Evolutionary conservation across 2,329 filamentous ascomycete genomes (phyloP).

Genomic region (Ophiostoma triangulosporum): DNA sequence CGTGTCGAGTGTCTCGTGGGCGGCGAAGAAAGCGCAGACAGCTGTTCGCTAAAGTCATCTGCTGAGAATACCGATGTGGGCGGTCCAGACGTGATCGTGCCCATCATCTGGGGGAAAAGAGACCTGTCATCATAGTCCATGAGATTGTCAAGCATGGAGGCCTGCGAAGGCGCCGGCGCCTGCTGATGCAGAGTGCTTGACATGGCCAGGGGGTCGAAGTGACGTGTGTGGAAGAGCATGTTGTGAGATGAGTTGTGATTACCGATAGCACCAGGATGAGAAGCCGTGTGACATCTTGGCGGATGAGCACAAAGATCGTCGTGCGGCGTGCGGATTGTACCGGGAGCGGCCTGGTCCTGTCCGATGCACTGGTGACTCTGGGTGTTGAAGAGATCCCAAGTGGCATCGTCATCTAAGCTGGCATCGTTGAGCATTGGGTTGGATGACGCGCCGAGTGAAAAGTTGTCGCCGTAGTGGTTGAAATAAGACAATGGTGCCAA

Average conservation of each 20-base stretch:
- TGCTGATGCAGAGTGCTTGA: background rate
- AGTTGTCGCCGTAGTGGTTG: slow-evolving; percentile 5
- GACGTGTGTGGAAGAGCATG: slow-evolving; percentile 14
- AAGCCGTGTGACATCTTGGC: slow-evolving; percentile 10
- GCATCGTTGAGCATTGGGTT: slow-evolving; percentile 3
- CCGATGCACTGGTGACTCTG: slow-evolving; percentile 12
- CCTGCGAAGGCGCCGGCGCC: background rate
- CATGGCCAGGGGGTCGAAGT: slow-evolving; percentile 5
- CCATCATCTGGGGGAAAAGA: slow-evolving; percentile 3
- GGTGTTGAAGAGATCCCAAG: slow-evolving; percentile 11
- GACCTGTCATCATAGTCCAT: background rate
- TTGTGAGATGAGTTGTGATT: slow-evolving; percentile 6
- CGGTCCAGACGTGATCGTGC: background rate
- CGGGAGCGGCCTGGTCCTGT: slow-evolving; percentile 4
- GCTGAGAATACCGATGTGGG: background rate
- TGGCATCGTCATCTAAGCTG: slow-evolving; percentile 6
- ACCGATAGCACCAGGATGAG: slow-evolving; percentile 1
- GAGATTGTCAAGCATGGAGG: background rate
- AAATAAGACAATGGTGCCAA: slow-evolving; percentile 8
- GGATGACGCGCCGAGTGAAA: slow-evolving; percentile 2
- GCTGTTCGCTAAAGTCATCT: slow-evolving; percentile 11
- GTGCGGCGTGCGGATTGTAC: slow-evolving; percentile 12
- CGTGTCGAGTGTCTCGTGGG: background rate
- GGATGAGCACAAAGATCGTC: slow-evolving; percentile 14
- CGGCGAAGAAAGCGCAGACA: slow-evolving; percentile 11